Percentiles rank a stretch among this genome's conserved stretches.
phyloP scores from a whole-genome alignment of 176 grass and related monocot genomes.

The Stipa capillata region DNA sequence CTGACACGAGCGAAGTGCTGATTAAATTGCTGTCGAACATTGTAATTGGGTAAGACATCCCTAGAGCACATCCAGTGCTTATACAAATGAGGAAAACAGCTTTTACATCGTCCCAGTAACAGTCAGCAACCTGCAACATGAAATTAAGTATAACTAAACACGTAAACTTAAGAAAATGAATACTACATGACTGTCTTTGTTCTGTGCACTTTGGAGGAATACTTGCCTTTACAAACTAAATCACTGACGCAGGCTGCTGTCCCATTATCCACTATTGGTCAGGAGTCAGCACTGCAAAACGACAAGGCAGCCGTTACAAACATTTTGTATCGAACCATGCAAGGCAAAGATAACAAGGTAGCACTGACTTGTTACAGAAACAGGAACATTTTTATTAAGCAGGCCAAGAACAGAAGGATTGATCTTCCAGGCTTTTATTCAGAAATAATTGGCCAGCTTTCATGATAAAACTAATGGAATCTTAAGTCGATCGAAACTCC shows the following conservation, averaged over 20 bases:
- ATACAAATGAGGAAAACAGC: not conserved
- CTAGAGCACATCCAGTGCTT: conserved; percentile 6
- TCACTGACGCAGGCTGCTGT: conserved; percentile 22
- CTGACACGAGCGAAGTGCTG: not conserved
- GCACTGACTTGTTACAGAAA: not conserved
- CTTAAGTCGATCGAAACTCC: not conserved
- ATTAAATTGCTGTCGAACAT: conserved; percentile 6
- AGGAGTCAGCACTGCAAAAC: conserved; percentile 55
- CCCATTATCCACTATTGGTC: conserved; percentile 38
- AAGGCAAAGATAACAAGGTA: not conserved
- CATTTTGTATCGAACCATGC: not conserved
- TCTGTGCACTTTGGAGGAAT: not conserved
- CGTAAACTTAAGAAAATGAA: not conserved
- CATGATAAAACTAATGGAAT: not conserved
- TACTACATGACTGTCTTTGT: not conserved
- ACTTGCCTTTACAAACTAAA: conserved; percentile 38
- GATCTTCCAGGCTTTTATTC: not conserved
- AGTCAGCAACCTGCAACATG: conserved; percentile 23
- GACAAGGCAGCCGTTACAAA: not conserved
- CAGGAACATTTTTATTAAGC: not conserved
- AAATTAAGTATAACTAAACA: not conserved
- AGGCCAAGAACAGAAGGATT: not conserved
- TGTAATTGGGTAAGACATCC: not conserved
- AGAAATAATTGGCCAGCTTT: not conserved
- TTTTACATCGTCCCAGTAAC: conserved; percentile 10